A percentile compares a stretch with the other conserved stretches of the same genome.
These are phyloP conservation scores for Herpomyces periplanetae DNA, from an alignment of 2,329 filamentous ascomycete genomes.

Conservation along the genomic window DNA sequence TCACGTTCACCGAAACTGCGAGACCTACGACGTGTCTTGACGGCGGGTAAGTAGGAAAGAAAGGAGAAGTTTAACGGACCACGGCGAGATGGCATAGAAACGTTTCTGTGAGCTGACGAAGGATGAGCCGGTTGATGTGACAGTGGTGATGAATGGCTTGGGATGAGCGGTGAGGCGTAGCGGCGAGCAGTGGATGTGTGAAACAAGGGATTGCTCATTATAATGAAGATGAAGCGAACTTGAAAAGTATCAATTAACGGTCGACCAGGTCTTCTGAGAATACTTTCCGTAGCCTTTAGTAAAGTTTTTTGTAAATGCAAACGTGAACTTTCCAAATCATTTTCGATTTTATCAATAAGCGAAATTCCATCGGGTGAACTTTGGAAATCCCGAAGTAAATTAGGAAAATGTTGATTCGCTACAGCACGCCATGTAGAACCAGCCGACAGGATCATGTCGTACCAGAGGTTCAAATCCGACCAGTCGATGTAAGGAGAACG, in stretches of 20 bases:
- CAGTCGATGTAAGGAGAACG: slow-evolving; percentile 30
- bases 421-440: slow-evolving; percentile 19
- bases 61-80: slow-evolving; percentile 5
- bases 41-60: slow-evolving; percentile 4
- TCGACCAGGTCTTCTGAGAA: slow-evolving; percentile 39
- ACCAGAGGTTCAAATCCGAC: slow-evolving; percentile 30
- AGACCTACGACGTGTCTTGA: slow-evolving; percentile 2
- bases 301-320: slow-evolving; percentile 25
- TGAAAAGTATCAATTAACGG: slow-evolving; percentile 25
- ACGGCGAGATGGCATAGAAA: slow-evolving; percentile 1
- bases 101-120: slow-evolving; percentile 1
- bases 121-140: slow-evolving; percentile 3
- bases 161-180: slow-evolving; percentile 1
- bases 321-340: slow-evolving; percentile 18
- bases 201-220: slow-evolving; percentile 39
- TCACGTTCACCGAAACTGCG: not conserved
- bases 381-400: slow-evolving; percentile 11
- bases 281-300: slow-evolving; percentile 33
- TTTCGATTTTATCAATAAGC: slow-evolving; percentile 11
- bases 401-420: slow-evolving; percentile 5
- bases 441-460: slow-evolving; percentile 23
- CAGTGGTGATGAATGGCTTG: slow-evolving; percentile 1
- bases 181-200: slow-evolving; percentile 8
- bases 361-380: slow-evolving; percentile 9
- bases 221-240: slow-evolving; percentile 33